Evolutionary conservation across 1,139 yeast genomes (phyloP), one percentile per base, ranked within the genome.

Genomic region (Lodderomyces parapsilosis): DNA sequence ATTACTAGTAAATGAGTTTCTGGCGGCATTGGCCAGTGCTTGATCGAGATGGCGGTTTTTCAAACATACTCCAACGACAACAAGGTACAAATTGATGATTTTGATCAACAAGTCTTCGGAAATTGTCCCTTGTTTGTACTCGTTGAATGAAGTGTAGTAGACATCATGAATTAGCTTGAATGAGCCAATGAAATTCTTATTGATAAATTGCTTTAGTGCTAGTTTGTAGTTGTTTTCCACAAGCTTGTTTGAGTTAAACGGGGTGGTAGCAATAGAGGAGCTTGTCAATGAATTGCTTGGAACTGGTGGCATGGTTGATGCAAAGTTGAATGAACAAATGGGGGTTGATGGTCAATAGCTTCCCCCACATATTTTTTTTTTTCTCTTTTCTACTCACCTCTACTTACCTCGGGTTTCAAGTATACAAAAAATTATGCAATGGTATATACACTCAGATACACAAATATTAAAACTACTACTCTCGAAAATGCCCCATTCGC

Each of bases 191-290:
- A 71, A 65, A 47, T 68, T 63, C 52, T 65, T 68, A 50, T 68
- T 71, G 52, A 67, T 62, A 51, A 73, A 73, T 43, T 62, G 60
- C 54, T 72, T 73, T 43, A 69, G 53, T 0, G 77, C 66, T 36
- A 71, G 52, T 41, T 63, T 61, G 49, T 69, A 73, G 43, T 59
- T 61, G 35, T 55, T 59, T 37, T 59, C 60, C 28, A 65, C 47
- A 22, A 59, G 44, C 42, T 51, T 52, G 42, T 58, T 49, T 7
- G 41, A 25, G 28, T 39, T 43, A 14, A n/a, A n/a, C 17, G 31
- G 5, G 4, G 5, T 6, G 15, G 27, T 24, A 14, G 18, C 4
- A 14, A 6, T 9, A 3, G 18, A 14, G 11, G 6, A 10, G 28
- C 28, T 24, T 8, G 28, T 27, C 17, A n/a, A 8, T 11, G 32